Percentiles rank a stretch among this genome's conserved stretches.
Evolutionary conservation across 345 rosid genomes (phyloP).

Genomic region (Hevea brasiliensis): DNA sequence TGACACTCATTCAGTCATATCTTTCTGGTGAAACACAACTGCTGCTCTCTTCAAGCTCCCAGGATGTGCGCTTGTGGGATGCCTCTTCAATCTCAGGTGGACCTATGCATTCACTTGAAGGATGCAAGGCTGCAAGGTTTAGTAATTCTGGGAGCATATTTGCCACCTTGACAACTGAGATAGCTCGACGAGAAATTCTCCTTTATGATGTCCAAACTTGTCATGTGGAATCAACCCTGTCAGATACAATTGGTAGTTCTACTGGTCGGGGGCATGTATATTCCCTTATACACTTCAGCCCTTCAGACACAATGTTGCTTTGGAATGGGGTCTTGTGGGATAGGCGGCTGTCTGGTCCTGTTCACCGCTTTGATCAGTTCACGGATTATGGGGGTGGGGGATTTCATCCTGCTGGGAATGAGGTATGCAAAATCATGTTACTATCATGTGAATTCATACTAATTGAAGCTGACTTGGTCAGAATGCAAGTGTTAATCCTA

Average conservation of each 20-base stretch:
- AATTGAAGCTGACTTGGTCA: not conserved
- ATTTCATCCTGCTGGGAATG: constrained; percentile 95
- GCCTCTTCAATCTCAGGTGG: constrained; percentile 66
- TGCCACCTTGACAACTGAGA: constrained; percentile 68
- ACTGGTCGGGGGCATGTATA: constrained; percentile 70
- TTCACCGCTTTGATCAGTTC: constrained; percentile 83
- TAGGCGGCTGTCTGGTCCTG: constrained; percentile 52
- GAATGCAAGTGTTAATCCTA: not conserved
- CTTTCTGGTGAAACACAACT: constrained; percentile 59
- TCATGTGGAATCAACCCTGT: constrained; percentile 49
- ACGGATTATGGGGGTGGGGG: constrained; percentile 98
- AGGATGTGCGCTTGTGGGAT: constrained; percentile 89
- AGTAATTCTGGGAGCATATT: constrained; percentile 73
- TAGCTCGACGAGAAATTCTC: constrained; percentile 67
- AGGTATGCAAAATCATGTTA: constrained; percentile 49
- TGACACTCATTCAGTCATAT: constrained; percentile 71
- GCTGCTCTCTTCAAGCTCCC: constrained; percentile 82
- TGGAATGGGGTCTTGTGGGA: constrained; percentile 98
- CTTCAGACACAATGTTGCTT: constrained; percentile 74
- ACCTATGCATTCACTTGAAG: constrained; percentile 70
- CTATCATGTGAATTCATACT: not conserved
- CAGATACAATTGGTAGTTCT: constrained; percentile 54
- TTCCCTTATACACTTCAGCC: constrained; percentile 84
- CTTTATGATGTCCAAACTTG: constrained; percentile 80
- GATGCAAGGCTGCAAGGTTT: constrained; percentile 88